Evolutionary conservation across 495 filamentous ascomycete genomes (phyloP), one percentile per base, ranked within the genome.

Genomic region (Podospora anserina): DNA sequence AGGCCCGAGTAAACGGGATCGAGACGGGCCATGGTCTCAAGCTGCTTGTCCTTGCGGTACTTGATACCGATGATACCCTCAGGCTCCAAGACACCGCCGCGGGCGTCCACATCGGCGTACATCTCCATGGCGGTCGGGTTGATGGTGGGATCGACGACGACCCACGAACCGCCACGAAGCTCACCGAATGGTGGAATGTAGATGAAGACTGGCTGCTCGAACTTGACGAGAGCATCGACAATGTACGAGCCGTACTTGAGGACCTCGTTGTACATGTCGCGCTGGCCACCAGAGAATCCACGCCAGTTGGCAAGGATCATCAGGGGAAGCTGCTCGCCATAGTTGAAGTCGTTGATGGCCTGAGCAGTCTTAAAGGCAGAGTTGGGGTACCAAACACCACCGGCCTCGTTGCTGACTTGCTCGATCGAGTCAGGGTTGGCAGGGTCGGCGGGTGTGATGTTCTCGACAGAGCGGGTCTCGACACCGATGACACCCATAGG

Each of bases 271-370:
- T 97, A 99, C 95, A 99, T 99, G 79, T 99, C 95, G 74, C 93
- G 92, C 82, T 99, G 95, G 63, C 95, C 95, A 84, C 95, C 95
- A 66, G 95, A 97, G 91, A 99, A 99, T 82, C 95, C 95, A 86
- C 95, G 87, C 95, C 95, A 99, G 86, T 99, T 99, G 79, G 95
- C 95, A 61, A 99, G 87, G 80, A 99, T 98, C 93, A 99, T 97
- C 68, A 99, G 84, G 58, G 95, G 95, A 69, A 99, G 87, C 84
- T 98, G 95, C 81, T 99, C 95, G 77, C 95, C 95, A 72, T 96
- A 88, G 89, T 97, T 99, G 88, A 99, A 99, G 86, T 99, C 95
- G 70, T 89, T 92, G 79, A 99, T 95, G 66, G 95, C 95, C 78
- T 99, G 95, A 19, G 95, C 96, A 65, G 95, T 99, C 90, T 99